Evolutionary conservation across 202 grass and related monocot genomes (phyloP), one percentile per base, ranked within the genome.

Genomic region (Zizania palustris): DNA sequence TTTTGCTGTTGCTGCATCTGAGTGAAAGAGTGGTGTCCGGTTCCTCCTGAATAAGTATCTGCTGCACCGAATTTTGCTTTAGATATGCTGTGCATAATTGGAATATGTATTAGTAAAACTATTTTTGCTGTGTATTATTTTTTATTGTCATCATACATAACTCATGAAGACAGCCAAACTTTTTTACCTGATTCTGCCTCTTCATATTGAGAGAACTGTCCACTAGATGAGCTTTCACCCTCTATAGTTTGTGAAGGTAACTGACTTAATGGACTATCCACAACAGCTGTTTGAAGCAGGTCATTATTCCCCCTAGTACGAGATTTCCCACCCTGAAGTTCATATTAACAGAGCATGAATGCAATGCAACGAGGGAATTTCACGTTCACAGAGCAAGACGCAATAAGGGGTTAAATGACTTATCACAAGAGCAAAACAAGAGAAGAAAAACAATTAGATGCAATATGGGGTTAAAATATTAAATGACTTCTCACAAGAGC

Each of bases 71-170:
- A 93, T 85, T 93, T 93, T 86, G 81, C 90, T 89, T 90, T 93
- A 90, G 90, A 90, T 90, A 93, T 45, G 71, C 91, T 94, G 91
- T 89, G 88, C 88, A 94, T 91, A 84, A 82, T 91, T 93, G 91
- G 80, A 88, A 86, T 94, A 86, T 76, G 79, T 88, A 94, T 93
- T 85, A 90, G 90, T 93, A 79, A 90, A 93, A 82, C 72, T 79
- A 77, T 90, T 87, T 63, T 43, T 39, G 62, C 43, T 51, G 51
- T 62, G 69, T 74, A 86, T 35, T 44, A 65, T 67, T 75, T 60
- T 60, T 68, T 60, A 33, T 45, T 86, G 34, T 62, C 77, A 67
- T 63, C 62, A 72, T 13, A 69, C 34, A 72, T 20, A 87, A 77
- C 59, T 77, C 40, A 88, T 61, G 20, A 73, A 76, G 63, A 88